phyloP scores from a whole-genome alignment of 2,329 filamentous ascomycete species.

The Aspergillus luchuensis region DNA sequence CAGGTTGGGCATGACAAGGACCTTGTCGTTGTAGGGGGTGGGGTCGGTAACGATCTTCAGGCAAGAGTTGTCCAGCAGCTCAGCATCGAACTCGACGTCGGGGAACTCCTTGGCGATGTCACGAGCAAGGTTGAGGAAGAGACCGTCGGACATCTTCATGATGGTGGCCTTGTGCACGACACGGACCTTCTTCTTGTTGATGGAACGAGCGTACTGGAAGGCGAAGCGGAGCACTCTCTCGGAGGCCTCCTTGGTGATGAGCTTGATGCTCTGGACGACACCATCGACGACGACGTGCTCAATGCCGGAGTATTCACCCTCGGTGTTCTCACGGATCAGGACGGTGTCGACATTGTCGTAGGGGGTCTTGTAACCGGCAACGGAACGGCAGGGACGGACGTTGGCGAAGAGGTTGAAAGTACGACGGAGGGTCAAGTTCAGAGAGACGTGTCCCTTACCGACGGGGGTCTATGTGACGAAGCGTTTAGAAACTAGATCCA shows the following conservation, averaged over 20 bases:
- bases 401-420: constrained; percentile 99
- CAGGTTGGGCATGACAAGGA: constrained; percentile 95
- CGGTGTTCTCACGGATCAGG: constrained; percentile 98
- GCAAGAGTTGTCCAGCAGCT: constrained; percentile 99
- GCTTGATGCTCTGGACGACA: constrained; percentile 99
- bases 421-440: constrained; percentile 96
- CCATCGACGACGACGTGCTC: constrained; percentile 98
- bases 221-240: constrained; percentile 96
- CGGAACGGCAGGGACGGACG: constrained; percentile 94
- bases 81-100: constrained; percentile 91
- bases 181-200: constrained; percentile 94
- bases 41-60: constrained; percentile 98
- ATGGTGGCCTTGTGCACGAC: constrained; percentile 99
- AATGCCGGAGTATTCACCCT: constrained; percentile 99
- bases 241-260: constrained; percentile 91
- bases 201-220: constrained; percentile 94
- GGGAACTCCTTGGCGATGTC: constrained; percentile 95
- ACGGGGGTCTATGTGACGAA: constrained; percentile 72
- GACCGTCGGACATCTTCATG: constrained; percentile 99
- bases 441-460: constrained; percentile 97
- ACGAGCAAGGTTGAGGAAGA: constrained; percentile 86
- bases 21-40: constrained; percentile 96
- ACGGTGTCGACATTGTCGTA: constrained; percentile 97
- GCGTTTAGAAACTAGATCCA: constrained; percentile 27
- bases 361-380: constrained; percentile 96